Evolutionary conservation across 164 flowering plant genomes (phyloP).

Genomic region (Vitis rotundifolia): DNA sequence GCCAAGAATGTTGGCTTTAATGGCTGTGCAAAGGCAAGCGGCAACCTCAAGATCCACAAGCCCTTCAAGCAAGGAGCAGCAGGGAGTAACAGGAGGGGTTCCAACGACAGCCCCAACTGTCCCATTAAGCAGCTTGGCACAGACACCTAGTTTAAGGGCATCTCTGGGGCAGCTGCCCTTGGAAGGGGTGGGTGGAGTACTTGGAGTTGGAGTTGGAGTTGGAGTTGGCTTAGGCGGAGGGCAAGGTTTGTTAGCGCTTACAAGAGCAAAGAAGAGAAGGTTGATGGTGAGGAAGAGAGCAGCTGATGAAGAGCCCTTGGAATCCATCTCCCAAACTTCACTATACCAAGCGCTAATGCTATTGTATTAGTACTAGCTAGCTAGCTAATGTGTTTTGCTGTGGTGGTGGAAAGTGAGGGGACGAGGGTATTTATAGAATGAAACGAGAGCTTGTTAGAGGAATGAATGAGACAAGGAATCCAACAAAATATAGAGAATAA

Average conservation of each 20-base stretch:
- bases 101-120: constrained; percentile 28
- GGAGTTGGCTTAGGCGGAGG: constrained; percentile 28
- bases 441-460: too few species aligned
- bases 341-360: too few species aligned
- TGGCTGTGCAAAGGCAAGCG: constrained; percentile 46
- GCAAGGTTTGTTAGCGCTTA: constrained; percentile 33
- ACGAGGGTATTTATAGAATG: too few species aligned
- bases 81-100: constrained; percentile 30
- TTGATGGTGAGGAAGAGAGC: constrained; percentile 30
- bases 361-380: too few species aligned
- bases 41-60: constrained; percentile 51
- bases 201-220: constrained; percentile 25
- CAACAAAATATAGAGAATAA: too few species aligned
- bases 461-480: too few species aligned
- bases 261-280: constrained; percentile 32
- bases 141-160: constrained; percentile 40
- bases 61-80: constrained; percentile 37
- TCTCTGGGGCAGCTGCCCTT: constrained; percentile 38
- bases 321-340: constrained; percentile 22
- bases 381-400: too few species aligned
- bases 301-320: constrained; percentile 19
- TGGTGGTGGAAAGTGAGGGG: too few species aligned
- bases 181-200: constrained; percentile 11
- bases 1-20: constrained; percentile 47
- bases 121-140: constrained; percentile 41